These are phyloP conservation scores for Alternaria ventricosa DNA, from an alignment of 2,329 filamentous ascomycete species.

Conservation along the genomic window DNA sequence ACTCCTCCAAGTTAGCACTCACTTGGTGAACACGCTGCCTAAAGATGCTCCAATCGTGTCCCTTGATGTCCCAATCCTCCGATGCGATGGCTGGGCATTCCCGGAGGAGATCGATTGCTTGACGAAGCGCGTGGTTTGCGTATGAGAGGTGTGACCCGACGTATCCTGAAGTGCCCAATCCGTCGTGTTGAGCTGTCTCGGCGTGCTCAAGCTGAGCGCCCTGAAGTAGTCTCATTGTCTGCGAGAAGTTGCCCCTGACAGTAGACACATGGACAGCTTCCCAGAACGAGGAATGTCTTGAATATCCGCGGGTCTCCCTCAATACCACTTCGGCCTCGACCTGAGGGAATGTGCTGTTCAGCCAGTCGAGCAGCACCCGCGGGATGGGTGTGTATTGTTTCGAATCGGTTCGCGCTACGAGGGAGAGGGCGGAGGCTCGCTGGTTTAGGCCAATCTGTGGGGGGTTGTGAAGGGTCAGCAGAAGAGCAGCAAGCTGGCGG, in stretches of 20 bases:
- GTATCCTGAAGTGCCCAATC: constrained; percentile 71
- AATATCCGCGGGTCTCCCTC: constrained; percentile 72
- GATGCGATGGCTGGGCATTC: constrained; percentile 71
- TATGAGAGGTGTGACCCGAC: constrained; percentile 77
- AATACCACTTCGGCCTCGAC: constrained; percentile 71
- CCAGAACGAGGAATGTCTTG: constrained; percentile 82
- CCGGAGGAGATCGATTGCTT: constrained; percentile 72
- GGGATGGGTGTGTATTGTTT: constrained; percentile 64
- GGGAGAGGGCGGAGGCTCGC: constrained; percentile 32
- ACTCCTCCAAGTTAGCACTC: constrained; percentile 73
- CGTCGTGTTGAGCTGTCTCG: constrained; percentile 67
- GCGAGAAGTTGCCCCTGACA: constrained; percentile 74
- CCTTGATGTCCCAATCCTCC: constrained; percentile 82
- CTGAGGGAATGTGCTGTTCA: constrained; percentile 73
- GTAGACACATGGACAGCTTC: constrained; percentile 74
- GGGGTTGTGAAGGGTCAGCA: constrained; percentile 77
- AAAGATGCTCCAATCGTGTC: constrained; percentile 83
- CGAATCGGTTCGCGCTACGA: constrained; percentile 30
- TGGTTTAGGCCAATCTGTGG: constrained; percentile 35
- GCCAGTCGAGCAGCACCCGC: constrained; percentile 82
- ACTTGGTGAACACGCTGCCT: constrained; percentile 75
- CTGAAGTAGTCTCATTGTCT: constrained; percentile 71
- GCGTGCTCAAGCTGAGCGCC: constrained; percentile 81
- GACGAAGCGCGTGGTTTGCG: constrained; percentile 73
- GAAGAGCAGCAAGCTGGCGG: constrained; percentile 75